Base-by-base conservation (phyloP, 1,284 basidiomycete species). In the Sporisorium iseilematis-ciliati region DNA sequence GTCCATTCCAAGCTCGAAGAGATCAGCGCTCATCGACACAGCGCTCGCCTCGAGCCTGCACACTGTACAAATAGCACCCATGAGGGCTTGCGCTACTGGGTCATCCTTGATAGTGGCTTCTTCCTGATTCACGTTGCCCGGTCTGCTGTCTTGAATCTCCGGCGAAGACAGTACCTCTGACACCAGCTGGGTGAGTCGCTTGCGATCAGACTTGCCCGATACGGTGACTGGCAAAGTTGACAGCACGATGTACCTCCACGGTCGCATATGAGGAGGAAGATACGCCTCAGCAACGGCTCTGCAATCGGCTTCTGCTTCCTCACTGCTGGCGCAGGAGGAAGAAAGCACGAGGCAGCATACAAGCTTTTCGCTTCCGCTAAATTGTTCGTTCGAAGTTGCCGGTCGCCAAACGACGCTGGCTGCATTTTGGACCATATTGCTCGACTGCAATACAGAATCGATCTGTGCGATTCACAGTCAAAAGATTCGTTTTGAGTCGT, bases 241-340 rank as follows among this genome's bases (percentile, higher is more conserved):
- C 4, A 26, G 60, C 3, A 62, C 46, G 14, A 55, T 51, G 46
- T 56, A 62, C 53, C 43, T 55, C 53, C 53, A 62, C 12, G 58
- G 58, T 23, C 58, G 51, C 58, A 61, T 61, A 23, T 61, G 58
- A 25, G 42, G 58, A 31, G 58, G 58, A 26, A 61, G 58, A 42
- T 61, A 33, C 3, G 58, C 51, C 4, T 53, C 58, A n/a, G 58
- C 58, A 48, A 61, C 40, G 14, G 43, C 43, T 61, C 51, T 61
- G 43, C 58, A 61, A 21, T 61, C 51, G 21, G 58, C 58, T 16
- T 61, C 58, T 21, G 51, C 58, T 4, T 61, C 49, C 21, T 42
- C 29, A 42, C 35, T 21, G 21, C 26, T 23, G 40, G 23, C 20
- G 7, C 41, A 33, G 2, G 38, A 31, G 26, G 5, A 12, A 25